Percentiles rank a stretch among this genome's conserved stretches.
phyloP scores from a whole-genome alignment of 129 eudicot genomes.

The Centaurea solstitialis region DNA sequence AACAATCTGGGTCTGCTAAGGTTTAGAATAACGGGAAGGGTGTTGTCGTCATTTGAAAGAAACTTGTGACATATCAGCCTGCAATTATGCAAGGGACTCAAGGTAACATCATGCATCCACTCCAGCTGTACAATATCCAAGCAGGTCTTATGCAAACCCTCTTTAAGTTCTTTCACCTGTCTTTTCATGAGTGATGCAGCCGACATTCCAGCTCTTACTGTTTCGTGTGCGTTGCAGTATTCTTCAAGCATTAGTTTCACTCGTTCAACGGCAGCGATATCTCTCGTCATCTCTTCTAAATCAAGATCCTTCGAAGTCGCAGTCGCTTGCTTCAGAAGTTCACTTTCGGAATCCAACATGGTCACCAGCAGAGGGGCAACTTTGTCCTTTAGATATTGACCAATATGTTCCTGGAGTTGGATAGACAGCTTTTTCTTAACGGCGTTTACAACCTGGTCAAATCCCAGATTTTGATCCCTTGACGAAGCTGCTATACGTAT shows the following conservation, averaged over 20 bases:
- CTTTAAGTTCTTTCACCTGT: constrained; percentile 77
- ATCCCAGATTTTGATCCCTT: constrained; percentile 72
- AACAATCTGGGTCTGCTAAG: constrained; percentile 74
- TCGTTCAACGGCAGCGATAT: constrained; percentile 45
- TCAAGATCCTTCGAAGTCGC: constrained; percentile 40
- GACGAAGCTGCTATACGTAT: constrained; percentile 75
- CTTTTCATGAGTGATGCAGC: constrained; percentile 76
- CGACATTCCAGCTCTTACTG: constrained; percentile 86
- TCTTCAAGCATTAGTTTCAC: constrained; percentile 84
- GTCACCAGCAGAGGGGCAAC: constrained; percentile 64
- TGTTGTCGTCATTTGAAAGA: constrained; percentile 58
- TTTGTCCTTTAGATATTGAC: constrained; percentile 68
- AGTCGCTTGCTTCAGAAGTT: constrained; percentile 45
- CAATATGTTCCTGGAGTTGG: constrained; percentile 79
- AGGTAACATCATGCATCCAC: constrained; percentile 81
- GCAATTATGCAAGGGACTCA: constrained; percentile 56
- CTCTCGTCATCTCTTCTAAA: constrained; percentile 40
- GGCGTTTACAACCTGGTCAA: constrained; percentile 78
- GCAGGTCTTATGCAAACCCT: constrained; percentile 62
- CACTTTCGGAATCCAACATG: constrained; percentile 57
- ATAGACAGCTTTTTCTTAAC: constrained; percentile 60
- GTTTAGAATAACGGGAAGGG: constrained; percentile 58
- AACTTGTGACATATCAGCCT: constrained; percentile 71
- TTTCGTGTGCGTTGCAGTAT: constrained; percentile 95
- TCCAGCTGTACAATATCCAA: constrained; percentile 84